A percentile compares a stretch with the other conserved stretches of the same genome.
phyloP scores from a whole-genome alignment of 1,139 yeast genomes.

The Debaryomyces singareniensis region DNA sequence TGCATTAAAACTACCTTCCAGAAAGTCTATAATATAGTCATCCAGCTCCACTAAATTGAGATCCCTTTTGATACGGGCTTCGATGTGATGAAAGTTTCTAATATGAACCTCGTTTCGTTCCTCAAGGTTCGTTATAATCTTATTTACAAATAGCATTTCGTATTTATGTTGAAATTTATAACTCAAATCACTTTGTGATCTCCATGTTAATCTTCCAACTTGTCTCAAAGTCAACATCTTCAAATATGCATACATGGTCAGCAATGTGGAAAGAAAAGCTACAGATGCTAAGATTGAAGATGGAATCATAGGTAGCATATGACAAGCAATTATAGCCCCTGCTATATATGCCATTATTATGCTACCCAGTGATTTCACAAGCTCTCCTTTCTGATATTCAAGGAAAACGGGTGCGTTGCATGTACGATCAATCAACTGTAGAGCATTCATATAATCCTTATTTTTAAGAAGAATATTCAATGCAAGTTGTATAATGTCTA shows the following conservation, averaged over 20 bases:
- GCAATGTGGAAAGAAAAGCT: constrained; percentile 6
- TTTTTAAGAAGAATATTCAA: constrained; percentile 17
- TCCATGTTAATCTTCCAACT: constrained; percentile 29
- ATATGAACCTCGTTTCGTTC: constrained; percentile 35
- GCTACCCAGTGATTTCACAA: constrained; percentile 2
- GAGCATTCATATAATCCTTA: constrained; percentile 30
- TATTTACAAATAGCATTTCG: constrained; percentile 24
- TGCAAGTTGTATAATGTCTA: constrained; percentile 11
- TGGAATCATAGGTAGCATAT: not conserved
- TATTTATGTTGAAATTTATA: constrained; percentile 20
- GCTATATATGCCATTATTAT: constrained; percentile 9
- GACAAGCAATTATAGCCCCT: constrained; percentile 2
- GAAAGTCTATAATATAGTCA: constrained; percentile 24
- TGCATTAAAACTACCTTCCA: constrained; percentile 5
- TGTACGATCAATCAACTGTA: constrained; percentile 25
- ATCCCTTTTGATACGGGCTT: constrained; percentile 18
- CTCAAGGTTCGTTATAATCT: constrained; percentile 31
- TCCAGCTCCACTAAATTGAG: constrained; percentile 14
- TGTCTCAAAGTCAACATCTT: constrained; percentile 11
- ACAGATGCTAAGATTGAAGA: constrained; percentile 6
- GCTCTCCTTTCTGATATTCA: constrained; percentile 1
- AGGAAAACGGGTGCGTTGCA: constrained; percentile 9
- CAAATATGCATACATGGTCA: constrained; percentile 4
- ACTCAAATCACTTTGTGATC: constrained; percentile 20
- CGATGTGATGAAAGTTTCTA: constrained; percentile 31